Conservation (phyloP, 257 asterid species). For the Nicotiana sylvestris region DNA sequence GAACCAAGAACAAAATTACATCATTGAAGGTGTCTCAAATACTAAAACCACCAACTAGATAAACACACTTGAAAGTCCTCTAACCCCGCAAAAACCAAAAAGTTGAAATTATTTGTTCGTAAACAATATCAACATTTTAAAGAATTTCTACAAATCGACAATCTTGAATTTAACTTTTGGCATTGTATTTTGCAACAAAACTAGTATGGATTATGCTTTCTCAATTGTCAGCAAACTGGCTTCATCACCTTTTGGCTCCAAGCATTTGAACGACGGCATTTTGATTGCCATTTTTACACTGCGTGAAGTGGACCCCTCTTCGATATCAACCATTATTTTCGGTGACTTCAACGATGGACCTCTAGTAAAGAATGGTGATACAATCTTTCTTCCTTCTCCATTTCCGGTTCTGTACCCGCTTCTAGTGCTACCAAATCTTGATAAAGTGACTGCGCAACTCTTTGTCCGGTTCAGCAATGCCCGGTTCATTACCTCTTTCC, state of each 20-base stretch:
- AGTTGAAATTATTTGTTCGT: no score
- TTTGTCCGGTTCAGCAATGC: slow-evolving; percentile 50
- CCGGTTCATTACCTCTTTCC: slow-evolving; percentile 71
- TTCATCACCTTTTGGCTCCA: slow-evolving; percentile 66
- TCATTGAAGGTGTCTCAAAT: no score
- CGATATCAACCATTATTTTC: slow-evolving; percentile 33
- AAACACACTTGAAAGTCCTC: no score
- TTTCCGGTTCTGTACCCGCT: slow-evolving; percentile 37
- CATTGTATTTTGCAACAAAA: neutral
- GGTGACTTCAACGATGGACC: slow-evolving; percentile 57
- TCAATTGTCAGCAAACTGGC: slow-evolving; percentile 20
- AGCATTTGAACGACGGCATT: slow-evolving; percentile 61
- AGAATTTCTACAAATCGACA: no score
- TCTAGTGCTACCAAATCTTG: slow-evolving; percentile 43
- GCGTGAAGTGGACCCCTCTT: slow-evolving; percentile 37
- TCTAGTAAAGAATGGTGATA: slow-evolving; percentile 36
- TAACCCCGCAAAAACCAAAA: no score
- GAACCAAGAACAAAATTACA: no score
- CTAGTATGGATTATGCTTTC: neutral
- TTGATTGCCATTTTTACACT: slow-evolving; percentile 28
- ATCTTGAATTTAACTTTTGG: no score
- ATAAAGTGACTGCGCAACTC: slow-evolving; percentile 31
- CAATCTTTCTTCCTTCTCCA: slow-evolving; percentile 47
- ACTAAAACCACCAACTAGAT: no score
- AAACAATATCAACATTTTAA: no score